Evolutionary conservation across 108 stramenopile genomes (phyloP).

Genomic region (Nitzschia inconspicua): DNA sequence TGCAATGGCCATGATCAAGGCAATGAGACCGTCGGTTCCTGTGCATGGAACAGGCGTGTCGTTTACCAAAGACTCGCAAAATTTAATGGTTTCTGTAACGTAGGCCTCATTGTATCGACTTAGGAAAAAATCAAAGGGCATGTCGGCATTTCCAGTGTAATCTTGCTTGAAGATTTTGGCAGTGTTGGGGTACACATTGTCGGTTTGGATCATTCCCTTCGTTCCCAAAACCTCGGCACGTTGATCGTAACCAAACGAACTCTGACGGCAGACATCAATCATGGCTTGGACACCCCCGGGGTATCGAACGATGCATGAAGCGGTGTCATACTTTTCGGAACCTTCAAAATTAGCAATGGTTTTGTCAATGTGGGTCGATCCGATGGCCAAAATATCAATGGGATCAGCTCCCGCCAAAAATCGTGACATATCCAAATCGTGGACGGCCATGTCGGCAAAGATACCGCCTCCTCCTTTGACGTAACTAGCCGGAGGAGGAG

Average conservation of each 20-base stretch:
- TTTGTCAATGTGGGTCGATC: constrained; percentile 94
- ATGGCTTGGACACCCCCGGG: constrained; percentile 86
- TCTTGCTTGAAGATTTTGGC: constrained; percentile 85
- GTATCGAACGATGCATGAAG: constrained; percentile 88
- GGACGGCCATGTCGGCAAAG: constrained; percentile 97
- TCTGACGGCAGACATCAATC: constrained; percentile 96
- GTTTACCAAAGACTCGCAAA: constrained; percentile 91
- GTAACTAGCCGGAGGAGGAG: constrained; percentile 92
- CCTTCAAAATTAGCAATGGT: constrained; percentile 77
- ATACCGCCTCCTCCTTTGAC: constrained; percentile 96
- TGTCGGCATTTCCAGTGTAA: constrained; percentile 96
- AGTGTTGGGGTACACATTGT: constrained; percentile 95
- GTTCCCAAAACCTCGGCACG: constrained; percentile 96
- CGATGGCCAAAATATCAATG: constrained; percentile 85
- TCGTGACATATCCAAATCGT: constrained; percentile 95
- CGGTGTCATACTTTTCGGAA: constrained; percentile 92
- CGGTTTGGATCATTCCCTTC: constrained; percentile 93
- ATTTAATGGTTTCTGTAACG: constrained; percentile 88
- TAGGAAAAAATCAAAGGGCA: constrained; percentile 97
- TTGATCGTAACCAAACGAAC: constrained; percentile 95
- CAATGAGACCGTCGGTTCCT: constrained; percentile 93
- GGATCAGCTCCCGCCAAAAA: constrained; percentile 92
- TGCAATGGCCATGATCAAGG: constrained; percentile 94
- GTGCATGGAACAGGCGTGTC: constrained; percentile 92
- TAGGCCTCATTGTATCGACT: constrained; percentile 95